phyloP scores from a whole-genome alignment of 768 basidiomycete species.

The Hemileccinum rubropunctum region DNA sequence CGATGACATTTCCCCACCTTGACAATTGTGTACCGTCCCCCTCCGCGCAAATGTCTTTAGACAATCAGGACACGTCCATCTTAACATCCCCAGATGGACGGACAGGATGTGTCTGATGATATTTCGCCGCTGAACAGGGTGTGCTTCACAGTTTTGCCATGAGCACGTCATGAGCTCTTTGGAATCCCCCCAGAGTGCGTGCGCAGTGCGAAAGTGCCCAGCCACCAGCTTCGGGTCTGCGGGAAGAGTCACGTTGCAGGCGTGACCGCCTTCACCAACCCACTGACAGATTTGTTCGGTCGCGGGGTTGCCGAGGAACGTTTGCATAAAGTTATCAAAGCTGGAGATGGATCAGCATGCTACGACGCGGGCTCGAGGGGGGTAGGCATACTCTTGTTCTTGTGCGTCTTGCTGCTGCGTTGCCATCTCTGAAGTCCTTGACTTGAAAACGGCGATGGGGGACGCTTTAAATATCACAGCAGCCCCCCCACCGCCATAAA shows the following conservation, averaged over 20 bases:
- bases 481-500: not conserved
- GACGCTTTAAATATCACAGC: not conserved
- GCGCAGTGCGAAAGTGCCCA: not conserved
- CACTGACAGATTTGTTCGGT: not conserved
- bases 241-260: not conserved
- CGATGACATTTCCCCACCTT: not conserved
- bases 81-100: conserved; percentile 1
- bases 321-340: not conserved
- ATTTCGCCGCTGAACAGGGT: not conserved
- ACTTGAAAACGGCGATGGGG: not conserved
- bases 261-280: not conserved
- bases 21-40: not conserved
- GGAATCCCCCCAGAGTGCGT: not conserved
- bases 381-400: not conserved
- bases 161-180: not conserved
- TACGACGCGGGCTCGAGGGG: not conserved
- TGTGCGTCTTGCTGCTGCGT: not conserved
- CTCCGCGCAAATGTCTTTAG: conserved; percentile 1
- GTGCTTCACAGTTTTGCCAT: not conserved
- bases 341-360: not conserved
- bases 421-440: not conserved
- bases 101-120: conserved; percentile 1
- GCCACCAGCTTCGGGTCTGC: not conserved
- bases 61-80: conserved; percentile 1
- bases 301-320: not conserved